These are phyloP conservation scores for Hibiscus trionum DNA, from an alignment of 345 rosid genomes.

Conservation along the genomic window DNA sequence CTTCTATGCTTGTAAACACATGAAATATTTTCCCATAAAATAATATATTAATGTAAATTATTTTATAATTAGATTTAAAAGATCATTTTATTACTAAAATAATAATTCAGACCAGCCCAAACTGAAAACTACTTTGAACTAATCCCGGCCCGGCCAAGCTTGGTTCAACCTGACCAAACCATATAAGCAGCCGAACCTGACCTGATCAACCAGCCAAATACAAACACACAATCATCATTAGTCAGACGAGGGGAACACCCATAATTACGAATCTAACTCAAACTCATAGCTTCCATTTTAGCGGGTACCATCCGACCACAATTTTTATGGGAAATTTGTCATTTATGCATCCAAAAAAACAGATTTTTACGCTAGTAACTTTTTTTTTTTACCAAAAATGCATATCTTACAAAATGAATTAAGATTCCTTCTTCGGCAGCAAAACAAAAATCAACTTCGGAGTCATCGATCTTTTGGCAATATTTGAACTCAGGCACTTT, in stretches of 20 bases:
- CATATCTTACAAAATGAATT: conserved; percentile 6
- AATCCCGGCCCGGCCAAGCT: too few species aligned
- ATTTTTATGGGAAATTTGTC: background rate
- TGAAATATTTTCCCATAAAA: too few species aligned
- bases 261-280: background rate
- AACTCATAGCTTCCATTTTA: background rate
- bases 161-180: too few species aligned
- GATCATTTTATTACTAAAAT: too few species aligned
- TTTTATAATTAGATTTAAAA: too few species aligned
- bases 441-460: conserved; percentile 14
- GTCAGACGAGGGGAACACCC: background rate
- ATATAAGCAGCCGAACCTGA: too few species aligned
- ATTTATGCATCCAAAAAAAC: background rate
- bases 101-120: too few species aligned
- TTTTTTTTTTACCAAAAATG: background rate
- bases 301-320: background rate
- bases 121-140: too few species aligned
- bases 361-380: background rate
- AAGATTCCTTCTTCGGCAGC: conserved; percentile 15
- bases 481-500: conserved; percentile 11
- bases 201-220: too few species aligned
- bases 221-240: too few species aligned
- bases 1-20: too few species aligned
- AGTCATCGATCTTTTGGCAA: conserved; percentile 11
- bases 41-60: too few species aligned